These are phyloP conservation scores for Mortierella sp. DNA, from an alignment of 371 early-diverging fungal genomes.

Conservation along the genomic window DNA sequence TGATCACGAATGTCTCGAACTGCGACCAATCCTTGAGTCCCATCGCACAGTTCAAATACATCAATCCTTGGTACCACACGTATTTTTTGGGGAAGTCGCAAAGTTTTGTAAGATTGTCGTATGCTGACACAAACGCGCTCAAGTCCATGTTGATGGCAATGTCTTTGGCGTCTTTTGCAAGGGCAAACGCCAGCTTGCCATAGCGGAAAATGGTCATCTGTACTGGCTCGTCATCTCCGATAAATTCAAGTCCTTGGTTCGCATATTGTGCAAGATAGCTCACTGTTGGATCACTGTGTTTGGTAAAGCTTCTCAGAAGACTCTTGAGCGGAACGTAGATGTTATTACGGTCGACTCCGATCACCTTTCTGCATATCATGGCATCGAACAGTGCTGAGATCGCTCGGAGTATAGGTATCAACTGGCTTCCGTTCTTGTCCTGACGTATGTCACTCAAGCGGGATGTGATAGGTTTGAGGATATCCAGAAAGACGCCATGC, in stretches of 20 bases:
- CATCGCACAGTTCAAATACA: background rate
- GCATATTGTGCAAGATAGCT: conserved; percentile 9
- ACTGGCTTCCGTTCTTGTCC: background rate
- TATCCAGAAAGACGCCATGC: conserved; percentile 1
- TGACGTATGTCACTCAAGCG: background rate
- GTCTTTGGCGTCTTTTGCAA: background rate
- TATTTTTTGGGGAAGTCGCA: background rate
- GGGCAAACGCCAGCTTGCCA: background rate
- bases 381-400: conserved; percentile 6
- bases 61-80: conserved; percentile 7
- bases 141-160: background rate
- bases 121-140: background rate
- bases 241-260: background rate
- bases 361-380: conserved; percentile 7
- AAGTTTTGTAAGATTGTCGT: background rate
- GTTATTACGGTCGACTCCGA: background rate
- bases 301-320: background rate
- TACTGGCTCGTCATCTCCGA: conserved; percentile 3
- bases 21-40: too few relatives aligned
- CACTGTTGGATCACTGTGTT: background rate
- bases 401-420: background rate
- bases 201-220: background rate
- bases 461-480: background rate
- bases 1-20: too few relatives aligned
- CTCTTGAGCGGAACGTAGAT: background rate